Base-by-base conservation (phyloP, 1,284 basidiomycete genomes). In the Malassezia sympodialis region DNA sequence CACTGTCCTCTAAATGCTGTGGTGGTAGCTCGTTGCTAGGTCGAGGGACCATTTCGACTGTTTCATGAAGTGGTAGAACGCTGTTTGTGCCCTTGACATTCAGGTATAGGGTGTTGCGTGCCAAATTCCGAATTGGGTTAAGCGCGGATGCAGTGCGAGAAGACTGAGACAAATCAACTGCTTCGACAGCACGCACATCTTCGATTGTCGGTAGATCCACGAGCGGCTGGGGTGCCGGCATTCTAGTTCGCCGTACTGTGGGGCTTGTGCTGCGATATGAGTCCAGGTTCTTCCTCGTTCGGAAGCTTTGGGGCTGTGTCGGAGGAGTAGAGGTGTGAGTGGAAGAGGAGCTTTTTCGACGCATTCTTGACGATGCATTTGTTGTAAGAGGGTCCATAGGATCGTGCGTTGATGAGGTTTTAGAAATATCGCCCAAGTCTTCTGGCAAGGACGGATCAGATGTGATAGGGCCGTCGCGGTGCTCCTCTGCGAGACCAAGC, bases 121-220 rank as follows among this genome's bases (percentile, higher is more conserved):
- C 26, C 12, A 49, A n/a, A 7, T 32, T 35, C 8, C 48, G 48
- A 15, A 56, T 19, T 1, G 26, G 26, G 19, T 21, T 21, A 15
- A 54, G 26, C 15, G 14, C 17, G 23, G 41, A 37, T 10, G 19
- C 3, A 0, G 21, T 12, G 14, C 24, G n/a, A 3, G 53, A 17
- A 4, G 34, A 30, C 2, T 26, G 32, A 10, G 41, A 62, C 10
- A 67, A 44, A 14, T 53, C 59, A 1, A 67, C 63, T 0, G 70
- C 69, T 34, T 72, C 64, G 15, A 63, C 61, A 14, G 70, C 68
- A 21, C 68, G 64, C 32, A 73, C 67, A 26, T 73, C 72, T 24
- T 70, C 72, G 30, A 72, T 63, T 1, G 72, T 73, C 4, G 72
- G 72, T 23, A 73, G 55, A 53, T 73, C 70, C 31, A 69, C 48